Conservation (phyloP, 163 green algal genomes). For the Coccomyxa subellipsoidea region DNA sequence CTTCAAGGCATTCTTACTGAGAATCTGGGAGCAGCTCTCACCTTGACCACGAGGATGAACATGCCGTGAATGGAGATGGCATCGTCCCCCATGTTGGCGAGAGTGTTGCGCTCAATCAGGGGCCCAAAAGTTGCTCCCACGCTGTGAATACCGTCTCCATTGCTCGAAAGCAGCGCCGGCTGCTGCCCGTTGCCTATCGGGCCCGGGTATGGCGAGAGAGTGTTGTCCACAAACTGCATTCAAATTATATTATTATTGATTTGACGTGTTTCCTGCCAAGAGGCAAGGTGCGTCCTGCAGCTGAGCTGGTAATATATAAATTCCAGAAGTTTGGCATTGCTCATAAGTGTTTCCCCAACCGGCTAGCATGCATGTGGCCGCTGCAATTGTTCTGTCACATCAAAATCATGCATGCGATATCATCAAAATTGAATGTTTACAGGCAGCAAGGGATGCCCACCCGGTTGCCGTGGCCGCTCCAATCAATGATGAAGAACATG, state of each 20-base stretch:
- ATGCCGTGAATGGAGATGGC: not conserved
- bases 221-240: not conserved
- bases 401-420: not conserved
- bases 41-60: not conserved
- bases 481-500: conserved; percentile 1
- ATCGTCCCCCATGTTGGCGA: not conserved
- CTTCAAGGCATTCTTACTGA: no score
- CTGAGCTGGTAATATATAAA: not conserved
- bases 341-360: not conserved
- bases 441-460: not conserved
- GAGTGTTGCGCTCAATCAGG: not conserved
- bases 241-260: not conserved
- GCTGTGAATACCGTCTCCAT: not conserved
- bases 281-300: no score
- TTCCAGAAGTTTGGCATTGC: not conserved
- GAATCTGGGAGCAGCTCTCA: no score
- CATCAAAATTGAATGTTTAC: not conserved
- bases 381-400: not conserved
- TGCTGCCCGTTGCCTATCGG: not conserved
- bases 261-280: no score
- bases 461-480: not conserved
- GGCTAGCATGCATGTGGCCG: not conserved
- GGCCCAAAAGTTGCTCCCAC: not conserved
- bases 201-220: not conserved
- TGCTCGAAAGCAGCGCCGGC: not conserved